Conservation (phyloP, 1,139 yeast species). For the Yamadazyma sp. region DNA sequence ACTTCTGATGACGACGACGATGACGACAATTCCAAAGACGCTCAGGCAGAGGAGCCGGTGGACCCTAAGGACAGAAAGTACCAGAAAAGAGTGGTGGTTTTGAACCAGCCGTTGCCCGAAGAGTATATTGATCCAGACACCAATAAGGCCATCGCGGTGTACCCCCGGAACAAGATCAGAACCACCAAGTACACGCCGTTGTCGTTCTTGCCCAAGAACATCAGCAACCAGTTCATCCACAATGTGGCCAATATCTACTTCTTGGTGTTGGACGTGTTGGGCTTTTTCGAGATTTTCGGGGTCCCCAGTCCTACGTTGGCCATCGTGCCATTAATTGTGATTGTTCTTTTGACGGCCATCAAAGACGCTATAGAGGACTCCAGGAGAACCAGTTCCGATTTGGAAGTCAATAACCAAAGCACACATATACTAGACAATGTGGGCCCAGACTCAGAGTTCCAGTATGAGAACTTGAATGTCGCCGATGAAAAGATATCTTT, state of each 20-base stretch:
- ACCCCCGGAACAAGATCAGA: slow-evolving; percentile 57
- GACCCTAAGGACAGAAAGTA: slow-evolving; percentile 44
- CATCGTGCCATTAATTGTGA: slow-evolving; percentile 60
- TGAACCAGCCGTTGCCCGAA: slow-evolving; percentile 69
- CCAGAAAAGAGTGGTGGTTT: slow-evolving; percentile 56
- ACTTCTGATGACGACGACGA: slow-evolving; percentile 27
- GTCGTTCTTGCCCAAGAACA: slow-evolving; percentile 53
- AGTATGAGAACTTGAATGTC: slow-evolving; percentile 43
- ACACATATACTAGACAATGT: slow-evolving; percentile 40
- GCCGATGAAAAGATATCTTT: slow-evolving; percentile 49
- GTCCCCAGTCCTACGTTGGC: slow-evolving; percentile 57
- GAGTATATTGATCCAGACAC: slow-evolving; percentile 52
- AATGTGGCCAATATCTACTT: slow-evolving; percentile 60
- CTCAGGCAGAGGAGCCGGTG: slow-evolving; percentile 17
- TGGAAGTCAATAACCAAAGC: slow-evolving; percentile 52
- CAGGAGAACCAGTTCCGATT: slow-evolving; percentile 51
- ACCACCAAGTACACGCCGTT: slow-evolving; percentile 62
- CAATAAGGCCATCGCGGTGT: slow-evolving; percentile 29
- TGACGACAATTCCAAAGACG: slow-evolving; percentile 16
- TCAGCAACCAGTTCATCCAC: slow-evolving; percentile 46
- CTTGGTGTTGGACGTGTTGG: slow-evolving; percentile 50
- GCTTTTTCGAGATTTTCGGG: slow-evolving; percentile 56
- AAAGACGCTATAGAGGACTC: slow-evolving; percentile 62
- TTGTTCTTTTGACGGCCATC: slow-evolving; percentile 53
- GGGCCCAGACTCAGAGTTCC: slow-evolving; percentile 14